Evolutionary conservation across 75 land plant genomes (phyloP), one percentile per base, ranked within the genome.

Genomic region (Cupressus sempervirens): DNA sequence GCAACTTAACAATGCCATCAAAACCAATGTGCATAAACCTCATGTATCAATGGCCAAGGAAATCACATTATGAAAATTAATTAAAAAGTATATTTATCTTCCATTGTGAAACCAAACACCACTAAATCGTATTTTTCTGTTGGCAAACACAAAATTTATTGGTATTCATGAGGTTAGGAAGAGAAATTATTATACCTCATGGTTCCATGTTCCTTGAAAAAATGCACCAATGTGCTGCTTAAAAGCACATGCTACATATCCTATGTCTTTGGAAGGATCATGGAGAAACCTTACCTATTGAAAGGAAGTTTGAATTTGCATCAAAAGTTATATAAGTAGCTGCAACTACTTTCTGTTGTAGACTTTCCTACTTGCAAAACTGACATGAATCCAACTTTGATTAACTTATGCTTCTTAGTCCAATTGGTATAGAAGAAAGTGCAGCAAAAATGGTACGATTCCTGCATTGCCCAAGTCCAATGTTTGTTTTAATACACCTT

Each of bases 171-270:
- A 75, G 40, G 7, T 36, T 14, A 75, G 20, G 16, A 75, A 75
- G 43, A 38, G 18, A 20, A 23, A 41, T 23, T 43, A 3, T 36
- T 29, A 36, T 76, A 88, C 90, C 90, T 89, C 87, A 41, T 90
- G 91, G 58, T 84, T 86, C 90, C 90, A 89, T 26, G 89, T 84
- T 36, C 80, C 86, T 84, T 84, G 84, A 89, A 89, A 76, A 88
- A 89, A 20, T 84, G 86, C 32, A 89, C 90, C 84, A 89, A 68
- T 15, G 90, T 89, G 70, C 90, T 88, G 80, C 90, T 89, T 52
- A 89, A n/a, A 81, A 79, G 90, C 90, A 82, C 90, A 89, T 38
- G 83, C 90, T 54, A 89, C 90, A 36, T 84, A 89, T 36, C 79
- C 79, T 35, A 40, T 40, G 40, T 76, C 45, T 76, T 76, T 76